phyloP scores from a whole-genome alignment of 495 filamentous ascomycete genomes.

The Aspergillus wentii region DNA sequence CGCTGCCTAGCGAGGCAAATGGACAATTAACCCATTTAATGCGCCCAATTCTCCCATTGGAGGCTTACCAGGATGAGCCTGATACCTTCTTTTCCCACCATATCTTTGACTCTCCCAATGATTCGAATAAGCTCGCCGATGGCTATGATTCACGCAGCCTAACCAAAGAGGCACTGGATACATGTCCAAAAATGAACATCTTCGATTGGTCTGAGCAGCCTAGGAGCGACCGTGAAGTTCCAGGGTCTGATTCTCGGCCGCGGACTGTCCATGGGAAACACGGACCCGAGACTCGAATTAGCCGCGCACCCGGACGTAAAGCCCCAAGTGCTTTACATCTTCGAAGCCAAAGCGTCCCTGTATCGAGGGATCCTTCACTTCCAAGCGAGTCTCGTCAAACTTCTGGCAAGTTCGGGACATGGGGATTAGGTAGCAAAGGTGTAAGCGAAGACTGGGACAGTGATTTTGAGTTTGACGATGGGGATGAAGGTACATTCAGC shows the following conservation, averaged over 20 bases:
- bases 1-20: conserved; percentile 23
- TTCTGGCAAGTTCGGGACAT: conserved; percentile 81
- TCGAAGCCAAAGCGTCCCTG: conserved; percentile 93
- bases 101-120: neutral
- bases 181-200: conserved; percentile 43
- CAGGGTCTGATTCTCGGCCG: conserved; percentile 61
- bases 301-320: conserved; percentile 68
- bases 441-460: conserved; percentile 81
- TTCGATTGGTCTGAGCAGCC: conserved; percentile 86
- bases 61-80: neutral
- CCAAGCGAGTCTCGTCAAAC: conserved; percentile 51
- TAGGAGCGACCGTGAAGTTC: conserved; percentile 42
- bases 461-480: conserved; percentile 72
- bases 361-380: conserved; percentile 58
- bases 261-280: conserved; percentile 92
- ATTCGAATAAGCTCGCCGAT: neutral
- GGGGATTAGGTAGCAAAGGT: conserved; percentile 79
- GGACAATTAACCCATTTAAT: conserved; percentile 1
- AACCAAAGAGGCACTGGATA: conserved; percentile 9
- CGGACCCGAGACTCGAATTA: conserved; percentile 63
- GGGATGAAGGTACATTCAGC: conserved; percentile 25
- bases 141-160: conserved; percentile 5
- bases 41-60: neutral
- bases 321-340: conserved; percentile 74
- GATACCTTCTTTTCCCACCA: neutral